Conservation (phyloP, 345 rosid genomes). For the Sisymbrium altissimum region DNA sequence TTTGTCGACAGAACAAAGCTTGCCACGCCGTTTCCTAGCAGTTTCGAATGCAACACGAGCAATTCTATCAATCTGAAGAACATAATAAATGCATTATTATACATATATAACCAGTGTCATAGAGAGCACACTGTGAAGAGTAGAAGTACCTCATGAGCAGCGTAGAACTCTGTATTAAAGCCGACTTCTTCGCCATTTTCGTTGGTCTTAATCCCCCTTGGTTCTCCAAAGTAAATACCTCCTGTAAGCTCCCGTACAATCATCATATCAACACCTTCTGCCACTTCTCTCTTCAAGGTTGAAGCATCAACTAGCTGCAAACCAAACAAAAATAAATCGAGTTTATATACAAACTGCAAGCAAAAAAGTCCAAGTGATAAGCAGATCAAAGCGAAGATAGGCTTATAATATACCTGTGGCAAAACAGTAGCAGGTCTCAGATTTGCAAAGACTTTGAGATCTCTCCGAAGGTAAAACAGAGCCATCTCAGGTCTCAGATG, state of each 20-base stretch:
- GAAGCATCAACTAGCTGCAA: slow-evolving; percentile 81
- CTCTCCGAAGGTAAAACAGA: slow-evolving; percentile 71
- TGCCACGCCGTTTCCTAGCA: slow-evolving; percentile 76
- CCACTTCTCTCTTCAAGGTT: slow-evolving; percentile 87
- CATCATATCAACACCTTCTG: slow-evolving; percentile 92
- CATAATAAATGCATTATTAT: slow-evolving; percentile 3
- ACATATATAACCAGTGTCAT: background rate
- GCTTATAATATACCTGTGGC: slow-evolving; percentile 52
- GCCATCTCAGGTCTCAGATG: slow-evolving; percentile 90
- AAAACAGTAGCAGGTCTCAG: slow-evolving; percentile 81
- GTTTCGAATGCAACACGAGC: slow-evolving; percentile 95
- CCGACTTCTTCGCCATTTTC: slow-evolving; percentile 83
- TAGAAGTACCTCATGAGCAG: slow-evolving; percentile 61
- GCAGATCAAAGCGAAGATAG: background rate
- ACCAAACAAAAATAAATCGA: background rate
- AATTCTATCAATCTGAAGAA: slow-evolving; percentile 77
- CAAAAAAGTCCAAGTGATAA: background rate
- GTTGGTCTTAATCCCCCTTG: slow-evolving; percentile 62
- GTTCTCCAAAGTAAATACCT: slow-evolving; percentile 94
- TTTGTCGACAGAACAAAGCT: slow-evolving; percentile 93
- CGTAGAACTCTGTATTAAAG: slow-evolving; percentile 84
- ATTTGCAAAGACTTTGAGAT: slow-evolving; percentile 88
- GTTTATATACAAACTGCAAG: background rate
- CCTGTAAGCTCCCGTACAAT: slow-evolving; percentile 98
- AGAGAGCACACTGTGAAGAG: background rate